Base-by-base conservation (phyloP, 257 asterid species). In the Leonotis leonurus region DNA sequence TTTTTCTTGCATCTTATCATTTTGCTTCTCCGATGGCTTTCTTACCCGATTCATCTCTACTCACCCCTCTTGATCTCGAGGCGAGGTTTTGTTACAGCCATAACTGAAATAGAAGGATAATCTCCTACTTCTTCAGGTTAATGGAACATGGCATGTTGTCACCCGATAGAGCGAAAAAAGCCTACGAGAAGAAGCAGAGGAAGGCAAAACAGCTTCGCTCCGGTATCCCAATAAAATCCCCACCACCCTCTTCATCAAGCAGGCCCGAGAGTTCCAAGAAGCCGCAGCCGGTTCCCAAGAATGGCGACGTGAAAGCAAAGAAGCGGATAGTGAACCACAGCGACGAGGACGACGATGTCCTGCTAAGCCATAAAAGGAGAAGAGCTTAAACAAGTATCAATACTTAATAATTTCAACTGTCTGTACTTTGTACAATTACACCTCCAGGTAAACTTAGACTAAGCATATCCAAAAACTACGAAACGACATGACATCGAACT, bases 81-180 rank as follows among this genome's bases (percentile, higher is more conserved):
- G 18, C 8, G 17, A 14, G 10, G 13, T 16, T 2, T 16, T 1
- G 26, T 6, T 32, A 18, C 11, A 13, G 45, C n/a, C n/a, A 11
- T 48, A 3, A 39, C 55, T 41, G 57, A n/a, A 21, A 46, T 20
- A 40, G 24, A 1, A 9, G 51, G 3, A 25, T 26, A 37, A 46
- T 8, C 18, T 51, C 50, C 29, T 14, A 41, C 32, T 12, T 21
- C 35, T 65, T 52, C 77, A 89, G 97, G 97, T 50, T 89, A 81
- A 89, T 89, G 97, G 97, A 89, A 72, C 97, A 89, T 20, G 97
- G 97, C 51, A 48, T 89, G 80, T 65, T 91, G 72, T 80, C 95
- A 6, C 92, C 87, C 0, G 98, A 88, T 9, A 82, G 77, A 55
- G 82, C 98, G n/a, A 88, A 68, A 68, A 88, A 62, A 73, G 96